Evolutionary conservation across 192 early-diverging fungal genomes (phyloP).

Genomic region (Entomortierella parvispora): DNA sequence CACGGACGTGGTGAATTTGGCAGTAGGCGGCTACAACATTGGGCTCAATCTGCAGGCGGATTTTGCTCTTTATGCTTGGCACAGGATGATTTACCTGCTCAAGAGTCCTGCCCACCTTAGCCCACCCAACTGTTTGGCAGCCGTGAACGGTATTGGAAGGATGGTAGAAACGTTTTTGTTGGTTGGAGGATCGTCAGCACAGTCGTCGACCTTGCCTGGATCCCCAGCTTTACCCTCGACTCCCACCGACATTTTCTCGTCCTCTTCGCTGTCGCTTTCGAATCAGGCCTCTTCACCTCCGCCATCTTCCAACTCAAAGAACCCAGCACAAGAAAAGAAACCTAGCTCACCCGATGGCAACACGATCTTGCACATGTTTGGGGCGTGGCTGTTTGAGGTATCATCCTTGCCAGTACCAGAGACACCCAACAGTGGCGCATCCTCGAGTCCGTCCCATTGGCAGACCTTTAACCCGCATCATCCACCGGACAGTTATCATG

Average conservation of each 20-base stretch:
- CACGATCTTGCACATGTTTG: slow-evolving; percentile 86
- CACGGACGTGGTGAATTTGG: slow-evolving; percentile 63
- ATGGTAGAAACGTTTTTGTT: slow-evolving; percentile 64
- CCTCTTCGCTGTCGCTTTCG: slow-evolving; percentile 30
- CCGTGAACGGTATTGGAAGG: slow-evolving; percentile 65
- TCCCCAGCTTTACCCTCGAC: slow-evolving; percentile 26
- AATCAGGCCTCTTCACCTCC: slow-evolving; percentile 1
- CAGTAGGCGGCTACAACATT: slow-evolving; percentile 63
- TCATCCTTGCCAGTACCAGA: slow-evolving; percentile 50
- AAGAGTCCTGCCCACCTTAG: slow-evolving; percentile 62
- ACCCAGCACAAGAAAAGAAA: slow-evolving; percentile 8
- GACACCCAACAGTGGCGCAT: slow-evolving; percentile 12
- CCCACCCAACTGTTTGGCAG: slow-evolving; percentile 58
- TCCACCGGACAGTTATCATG: slow-evolving; percentile 39
- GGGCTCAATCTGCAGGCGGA: slow-evolving; percentile 69
- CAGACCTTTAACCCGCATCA: slow-evolving; percentile 35
- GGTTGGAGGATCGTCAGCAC: slow-evolving; percentile 26
- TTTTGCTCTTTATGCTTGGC: slow-evolving; percentile 81
- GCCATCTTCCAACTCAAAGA: not conserved
- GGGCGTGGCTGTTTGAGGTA: slow-evolving; percentile 81
- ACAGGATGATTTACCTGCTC: slow-evolving; percentile 69
- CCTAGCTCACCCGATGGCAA: slow-evolving; percentile 71
- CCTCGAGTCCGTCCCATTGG: slow-evolving; percentile 19
- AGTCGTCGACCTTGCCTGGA: slow-evolving; percentile 23
- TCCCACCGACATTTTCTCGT: slow-evolving; percentile 44